Evolutionary conservation across 2,329 filamentous ascomycete species (phyloP), one percentile per base, ranked within the genome.

Genomic region (Aspergillus pseudoviridinutans): DNA sequence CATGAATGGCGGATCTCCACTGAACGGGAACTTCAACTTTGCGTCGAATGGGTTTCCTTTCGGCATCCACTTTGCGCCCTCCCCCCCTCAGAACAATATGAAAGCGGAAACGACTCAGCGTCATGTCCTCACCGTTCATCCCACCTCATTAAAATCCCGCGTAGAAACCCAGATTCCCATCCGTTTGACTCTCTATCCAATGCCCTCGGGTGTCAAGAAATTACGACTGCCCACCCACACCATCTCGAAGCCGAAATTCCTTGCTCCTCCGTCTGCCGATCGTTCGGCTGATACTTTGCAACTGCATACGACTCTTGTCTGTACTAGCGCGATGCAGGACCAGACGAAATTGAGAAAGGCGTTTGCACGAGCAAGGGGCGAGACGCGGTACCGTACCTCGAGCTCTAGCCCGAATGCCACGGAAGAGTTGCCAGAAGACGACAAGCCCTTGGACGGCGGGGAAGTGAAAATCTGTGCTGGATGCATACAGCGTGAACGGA

Each of bases 81-180:
- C 73, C 1, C 62, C 69, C 4, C 62, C 67, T 9, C 68, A 67
- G 57, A 64, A 56, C n/a, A 66, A 59, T 46, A 51, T 66, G 28
- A 66, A 69, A 28, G 65, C 69, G 50, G 71, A 76, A 27, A 65
- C 62, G 9, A 62, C 71, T 5, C 66, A 74, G 27, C 72, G 72
- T 38, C 77, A 78, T 24, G 65, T 74, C 52, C 72, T 90, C 42
- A 83, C 81, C 12, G 84, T 90, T 47, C 81, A 87, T 61, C 85
- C 86, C 4, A 89, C 85, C 3, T 88, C 88, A 4, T 71, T 85
- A 56, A 97, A 97, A 75, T 96, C 92, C 17, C 87, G 94, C 24
- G 94, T 97, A 20, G 94, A 99, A 78, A 97, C 94, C 0, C 94
- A 97, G 71, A 97, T 97, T 65, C 90, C 90, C 8, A 91, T 97